These are phyloP conservation scores for Hypoxylon rickii DNA, from an alignment of 495 filamentous ascomycete genomes.

Conservation along the genomic window DNA sequence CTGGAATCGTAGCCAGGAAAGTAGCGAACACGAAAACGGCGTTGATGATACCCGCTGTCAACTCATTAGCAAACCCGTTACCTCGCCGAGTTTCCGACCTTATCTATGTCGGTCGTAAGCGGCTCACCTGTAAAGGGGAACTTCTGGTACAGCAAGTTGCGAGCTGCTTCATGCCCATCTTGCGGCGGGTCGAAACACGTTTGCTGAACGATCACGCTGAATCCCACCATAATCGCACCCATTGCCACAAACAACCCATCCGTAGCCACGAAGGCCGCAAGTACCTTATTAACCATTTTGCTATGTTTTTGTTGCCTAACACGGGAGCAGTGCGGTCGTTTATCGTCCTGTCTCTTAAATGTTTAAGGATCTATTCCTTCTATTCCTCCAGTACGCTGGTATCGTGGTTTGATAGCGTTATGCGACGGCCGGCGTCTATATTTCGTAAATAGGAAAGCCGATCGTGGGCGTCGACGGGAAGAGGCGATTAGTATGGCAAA, in stretches of 20 bases:
- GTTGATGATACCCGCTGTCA: conserved; percentile 66
- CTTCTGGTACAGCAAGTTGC: conserved; percentile 62
- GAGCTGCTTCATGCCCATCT: conserved; percentile 61
- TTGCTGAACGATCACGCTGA: conserved; percentile 62
- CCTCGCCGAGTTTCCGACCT: background rate
- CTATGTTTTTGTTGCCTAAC: background rate
- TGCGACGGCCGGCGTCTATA: conserved; percentile 57
- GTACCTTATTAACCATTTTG: conserved; percentile 62
- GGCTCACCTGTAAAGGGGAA: conserved; percentile 64
- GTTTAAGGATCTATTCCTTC: conserved; percentile 20
- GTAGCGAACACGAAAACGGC: conserved; percentile 62
- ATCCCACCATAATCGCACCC: conserved; percentile 66
- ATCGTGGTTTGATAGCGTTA: conserved; percentile 2
- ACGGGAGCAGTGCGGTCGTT: background rate
- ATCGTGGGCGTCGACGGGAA: conserved; percentile 18
- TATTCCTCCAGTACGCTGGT: conserved; percentile 21
- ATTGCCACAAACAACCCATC: conserved; percentile 66
- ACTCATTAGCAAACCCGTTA: conserved; percentile 32
- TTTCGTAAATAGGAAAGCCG: conserved; percentile 31
- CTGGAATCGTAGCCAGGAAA: conserved; percentile 61
- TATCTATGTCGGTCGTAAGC: background rate
- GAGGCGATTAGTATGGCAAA: conserved; percentile 38
- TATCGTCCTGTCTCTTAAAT: conserved; percentile 19
- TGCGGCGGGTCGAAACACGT: conserved; percentile 48
- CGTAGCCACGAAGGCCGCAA: conserved; percentile 58